Evolutionary conservation across 495 filamentous ascomycete species (phyloP).

Genomic region (Xylaria sp.): DNA sequence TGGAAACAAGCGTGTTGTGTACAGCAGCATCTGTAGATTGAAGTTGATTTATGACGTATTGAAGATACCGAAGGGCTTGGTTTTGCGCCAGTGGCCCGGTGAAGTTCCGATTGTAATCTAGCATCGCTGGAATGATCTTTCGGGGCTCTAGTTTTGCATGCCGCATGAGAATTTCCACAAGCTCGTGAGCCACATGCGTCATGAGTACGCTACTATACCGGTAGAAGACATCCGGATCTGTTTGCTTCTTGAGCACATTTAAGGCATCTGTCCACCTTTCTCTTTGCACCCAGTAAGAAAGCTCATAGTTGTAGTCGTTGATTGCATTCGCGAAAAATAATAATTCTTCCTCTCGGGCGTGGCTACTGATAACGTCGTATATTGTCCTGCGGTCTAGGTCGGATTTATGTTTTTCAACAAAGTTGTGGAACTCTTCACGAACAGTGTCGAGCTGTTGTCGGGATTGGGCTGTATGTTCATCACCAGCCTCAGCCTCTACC

Average conservation of each 20-base stretch:
- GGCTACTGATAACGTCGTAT: conserved; percentile 95
- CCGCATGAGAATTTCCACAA: conserved; percentile 93
- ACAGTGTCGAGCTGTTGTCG: conserved; percentile 72
- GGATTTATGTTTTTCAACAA: conserved; percentile 79
- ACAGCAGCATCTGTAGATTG: conserved; percentile 85
- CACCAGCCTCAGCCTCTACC: conserved; percentile 82
- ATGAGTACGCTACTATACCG: conserved; percentile 95
- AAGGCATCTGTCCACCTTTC: conserved; percentile 93
- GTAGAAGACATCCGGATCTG: conserved; percentile 91
- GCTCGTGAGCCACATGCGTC: conserved; percentile 79
- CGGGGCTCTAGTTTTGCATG: conserved; percentile 87
- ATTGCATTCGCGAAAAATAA: conserved; percentile 86
- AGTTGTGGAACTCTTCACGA: conserved; percentile 83
- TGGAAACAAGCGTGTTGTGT: conserved; percentile 95
- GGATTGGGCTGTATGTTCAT: conserved; percentile 70
- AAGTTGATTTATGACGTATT: conserved; percentile 89
- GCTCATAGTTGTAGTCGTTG: conserved; percentile 91
- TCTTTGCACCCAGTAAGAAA: conserved; percentile 96
- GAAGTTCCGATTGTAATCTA: conserved; percentile 87
- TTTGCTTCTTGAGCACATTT: conserved; percentile 88
- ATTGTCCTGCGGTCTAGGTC: conserved; percentile 91
- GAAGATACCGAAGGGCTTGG: conserved; percentile 92
- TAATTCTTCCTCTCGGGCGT: conserved; percentile 91
- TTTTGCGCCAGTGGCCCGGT: conserved; percentile 72
- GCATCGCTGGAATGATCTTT: conserved; percentile 87